phyloP scores from a whole-genome alignment of 345 rosid species.

The Aquilaria yunnanensis region DNA sequence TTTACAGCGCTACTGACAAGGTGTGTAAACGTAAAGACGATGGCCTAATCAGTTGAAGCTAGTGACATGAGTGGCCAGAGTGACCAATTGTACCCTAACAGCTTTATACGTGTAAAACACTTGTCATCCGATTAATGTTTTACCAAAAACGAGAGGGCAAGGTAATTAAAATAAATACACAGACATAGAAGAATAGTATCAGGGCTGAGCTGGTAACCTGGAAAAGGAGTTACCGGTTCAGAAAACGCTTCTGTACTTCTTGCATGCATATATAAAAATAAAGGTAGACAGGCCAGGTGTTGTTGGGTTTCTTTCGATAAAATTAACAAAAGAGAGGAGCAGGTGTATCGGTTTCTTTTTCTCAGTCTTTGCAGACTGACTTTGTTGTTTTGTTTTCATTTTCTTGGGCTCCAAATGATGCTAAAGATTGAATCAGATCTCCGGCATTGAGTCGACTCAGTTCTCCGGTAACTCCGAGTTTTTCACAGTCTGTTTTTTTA shows the following conservation, averaged over 20 bases:
- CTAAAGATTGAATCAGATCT: slow-evolving; percentile 37
- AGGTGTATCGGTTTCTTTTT: slow-evolving; percentile 14
- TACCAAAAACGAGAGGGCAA: no score
- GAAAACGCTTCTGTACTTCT: neutral
- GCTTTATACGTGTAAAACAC: no score
- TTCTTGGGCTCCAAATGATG: slow-evolving; percentile 13
- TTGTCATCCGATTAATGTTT: no score
- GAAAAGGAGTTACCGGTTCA: slow-evolving; percentile 27
- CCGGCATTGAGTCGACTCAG: slow-evolving; percentile 53
- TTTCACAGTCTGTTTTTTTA: neutral
- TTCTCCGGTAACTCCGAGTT: slow-evolving; percentile 24
- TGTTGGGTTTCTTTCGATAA: neutral
- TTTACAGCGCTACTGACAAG: no score
- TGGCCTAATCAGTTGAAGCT: no score
- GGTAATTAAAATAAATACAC: no score
- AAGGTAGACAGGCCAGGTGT: no score
- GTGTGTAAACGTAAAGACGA: no score
- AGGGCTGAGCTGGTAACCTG: slow-evolving; percentile 19
- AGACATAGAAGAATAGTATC: neutral
- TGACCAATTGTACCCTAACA: no score
- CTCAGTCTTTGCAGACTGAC: slow-evolving; percentile 8
- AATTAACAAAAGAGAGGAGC: slow-evolving; percentile 16
- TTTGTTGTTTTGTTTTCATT: slow-evolving; percentile 7
- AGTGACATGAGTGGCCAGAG: no score
- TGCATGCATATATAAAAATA: neutral